Evolutionary conservation across 2,329 filamentous ascomycete genomes (phyloP), one percentile per base, ranked within the genome.

Genomic region (Cadophora malorum): DNA sequence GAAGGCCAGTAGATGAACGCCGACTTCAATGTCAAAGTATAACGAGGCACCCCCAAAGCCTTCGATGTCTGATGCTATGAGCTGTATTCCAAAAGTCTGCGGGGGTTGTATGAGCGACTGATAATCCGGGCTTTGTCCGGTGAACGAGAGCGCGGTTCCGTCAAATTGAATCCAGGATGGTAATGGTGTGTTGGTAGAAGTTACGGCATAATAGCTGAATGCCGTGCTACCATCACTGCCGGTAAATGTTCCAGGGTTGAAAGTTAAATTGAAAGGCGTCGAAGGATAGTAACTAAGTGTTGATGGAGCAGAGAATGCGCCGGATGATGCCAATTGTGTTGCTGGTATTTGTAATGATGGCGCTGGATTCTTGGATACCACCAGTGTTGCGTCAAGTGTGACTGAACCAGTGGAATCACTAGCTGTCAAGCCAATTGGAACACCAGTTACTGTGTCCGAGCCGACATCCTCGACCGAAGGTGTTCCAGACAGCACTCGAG

Each of bases 131-230:
- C 90, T 91, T 41, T 80, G 86, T 28, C 94, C 94, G 0, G 85
- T 86, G 74, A 97, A 96, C 0, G 83, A 84, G 49, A 97, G 80
- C 0, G 79, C 83, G 1, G 77, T 77, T 0, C 85, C 76, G 72
- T 96, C 86, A 75, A 97, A 97, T n/a, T 81, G 81, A 55, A 97
- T 82, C 94, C 94, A 97, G 0, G 93, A 90, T 23, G 94, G 94
- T 45, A 97, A 81, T 45, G 94, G 93, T n/a, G 91, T 92, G 75
- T 92, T 91, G 75, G 95, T 86, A 5, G 83, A 84, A 4, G 92
- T 91, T 3, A 91, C 88, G 9, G 92, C 92, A 76, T 96, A 95
- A 78, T 94, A 97, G 67, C 88, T 87, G 62, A 89, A 83, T 19
- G 79, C 79, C 3, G 83, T 80, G 0, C 81, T 79, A 52, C 50